phyloP scores from a whole-genome alignment of 148 eudicot species.

The Vaccinium myrtillus region DNA sequence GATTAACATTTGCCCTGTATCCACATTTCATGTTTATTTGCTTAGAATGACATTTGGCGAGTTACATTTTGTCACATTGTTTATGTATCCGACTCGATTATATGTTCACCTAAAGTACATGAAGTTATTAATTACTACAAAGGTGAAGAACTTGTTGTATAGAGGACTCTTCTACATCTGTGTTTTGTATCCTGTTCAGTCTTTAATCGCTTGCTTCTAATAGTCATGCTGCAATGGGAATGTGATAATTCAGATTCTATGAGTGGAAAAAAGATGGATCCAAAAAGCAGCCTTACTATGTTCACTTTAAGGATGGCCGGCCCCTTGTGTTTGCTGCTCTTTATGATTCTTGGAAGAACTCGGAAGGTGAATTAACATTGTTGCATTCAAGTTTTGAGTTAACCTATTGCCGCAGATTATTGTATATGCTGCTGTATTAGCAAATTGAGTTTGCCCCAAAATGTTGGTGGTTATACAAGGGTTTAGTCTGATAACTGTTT shows the following conservation, averaged over 20 bases:
- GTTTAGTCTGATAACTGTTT: not conserved
- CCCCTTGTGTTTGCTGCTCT: constrained; percentile 95
- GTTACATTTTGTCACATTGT: not conserved
- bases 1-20: not conserved
- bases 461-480: not conserved
- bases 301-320: constrained; percentile 76
- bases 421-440: not conserved
- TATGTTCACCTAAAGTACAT: not conserved
- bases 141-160: not conserved
- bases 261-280: constrained; percentile 97
- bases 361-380: constrained; percentile 59
- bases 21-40: not conserved
- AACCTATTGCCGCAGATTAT: not conserved
- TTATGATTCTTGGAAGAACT: constrained; percentile 85
- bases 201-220: not conserved
- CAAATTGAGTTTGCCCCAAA: not conserved
- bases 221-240: constrained; percentile 3
- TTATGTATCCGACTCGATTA: not conserved
- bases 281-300: constrained; percentile 86
- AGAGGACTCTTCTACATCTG: not conserved
- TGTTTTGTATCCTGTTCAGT: not conserved
- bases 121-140: not conserved
- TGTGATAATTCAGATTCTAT: constrained; percentile 56
- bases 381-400: not conserved
- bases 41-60: not conserved